A percentile compares a stretch with the other conserved stretches of the same genome.
Conservation (phyloP, 2,329 filamentous ascomycete species). For the Fusarium coffeatum region DNA sequence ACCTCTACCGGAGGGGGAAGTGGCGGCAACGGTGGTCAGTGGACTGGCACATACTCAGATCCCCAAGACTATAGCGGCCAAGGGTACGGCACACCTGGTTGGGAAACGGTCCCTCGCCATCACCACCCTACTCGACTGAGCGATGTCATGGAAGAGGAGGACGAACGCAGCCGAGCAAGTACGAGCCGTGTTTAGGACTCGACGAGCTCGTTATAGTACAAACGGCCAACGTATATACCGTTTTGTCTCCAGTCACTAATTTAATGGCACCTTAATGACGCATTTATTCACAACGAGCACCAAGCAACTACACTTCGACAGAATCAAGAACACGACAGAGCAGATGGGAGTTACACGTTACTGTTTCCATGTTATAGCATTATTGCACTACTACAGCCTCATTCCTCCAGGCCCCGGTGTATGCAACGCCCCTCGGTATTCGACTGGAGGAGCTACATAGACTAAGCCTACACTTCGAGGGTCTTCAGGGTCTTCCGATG, state of each 20-base stretch:
- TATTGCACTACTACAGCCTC: slow-evolving; percentile 34
- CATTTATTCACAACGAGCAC: slow-evolving; percentile 12
- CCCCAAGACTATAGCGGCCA: slow-evolving; percentile 73
- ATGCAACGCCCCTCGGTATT: slow-evolving; percentile 32
- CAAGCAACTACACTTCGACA: slow-evolving; percentile 9
- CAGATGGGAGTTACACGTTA: slow-evolving; percentile 15
- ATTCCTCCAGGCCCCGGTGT: slow-evolving; percentile 30
- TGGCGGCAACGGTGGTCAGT: slow-evolving; percentile 54
- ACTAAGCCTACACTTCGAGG: slow-evolving; percentile 45
- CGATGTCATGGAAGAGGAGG: slow-evolving; percentile 88
- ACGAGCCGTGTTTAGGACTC: slow-evolving; percentile 62
- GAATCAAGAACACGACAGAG: slow-evolving; percentile 5
- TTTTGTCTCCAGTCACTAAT: slow-evolving; percentile 21
- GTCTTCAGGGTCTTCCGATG: slow-evolving; percentile 38
- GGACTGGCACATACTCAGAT: slow-evolving; percentile 56
- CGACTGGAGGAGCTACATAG: slow-evolving; percentile 37
- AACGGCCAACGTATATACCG: slow-evolving; percentile 33
- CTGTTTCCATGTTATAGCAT: slow-evolving; percentile 29
- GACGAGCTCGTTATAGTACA: slow-evolving; percentile 17
- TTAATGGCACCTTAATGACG: slow-evolving; percentile 24
- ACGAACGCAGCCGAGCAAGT: slow-evolving; percentile 81
- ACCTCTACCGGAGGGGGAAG: slow-evolving; percentile 53
- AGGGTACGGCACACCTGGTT: slow-evolving; percentile 74
- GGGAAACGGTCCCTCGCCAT: slow-evolving; percentile 82
- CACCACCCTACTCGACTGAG: slow-evolving; percentile 90